Conservation (phyloP, 2,329 filamentous ascomycete species). For the Didymella sp. region DNA sequence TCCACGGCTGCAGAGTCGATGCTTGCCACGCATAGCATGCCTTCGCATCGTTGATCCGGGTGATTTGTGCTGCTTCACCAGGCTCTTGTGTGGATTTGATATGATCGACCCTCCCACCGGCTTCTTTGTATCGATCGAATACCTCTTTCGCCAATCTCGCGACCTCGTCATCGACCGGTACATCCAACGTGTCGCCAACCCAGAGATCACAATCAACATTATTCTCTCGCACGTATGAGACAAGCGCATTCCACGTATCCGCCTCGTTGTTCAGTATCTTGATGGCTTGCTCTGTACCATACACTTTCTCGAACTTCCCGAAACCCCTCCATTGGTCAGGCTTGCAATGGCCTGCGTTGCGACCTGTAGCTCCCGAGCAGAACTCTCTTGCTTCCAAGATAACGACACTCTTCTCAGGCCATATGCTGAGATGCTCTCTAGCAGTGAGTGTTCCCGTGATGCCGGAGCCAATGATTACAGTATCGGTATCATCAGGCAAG, state of each 20-base stretch:
- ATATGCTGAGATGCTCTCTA: conserved; percentile 32
- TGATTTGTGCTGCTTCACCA: conserved; percentile 21
- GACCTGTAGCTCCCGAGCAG: conserved; percentile 40
- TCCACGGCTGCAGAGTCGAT: conserved; percentile 40
- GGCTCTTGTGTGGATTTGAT: conserved; percentile 33
- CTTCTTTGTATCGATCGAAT: conserved; percentile 29
- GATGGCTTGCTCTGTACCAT: conserved; percentile 34
- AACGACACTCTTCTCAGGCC: conserved; percentile 27
- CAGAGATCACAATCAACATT: conserved; percentile 39
- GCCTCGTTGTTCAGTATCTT: conserved; percentile 39
- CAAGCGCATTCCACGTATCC: conserved; percentile 33
- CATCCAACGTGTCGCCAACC: conserved; percentile 39
- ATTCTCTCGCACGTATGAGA: conserved; percentile 29
- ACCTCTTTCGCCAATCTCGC: conserved; percentile 28
- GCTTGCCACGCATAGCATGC: conserved; percentile 36
- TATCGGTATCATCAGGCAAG: conserved; percentile 41
- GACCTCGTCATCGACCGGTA: conserved; percentile 35
- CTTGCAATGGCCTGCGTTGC: conserved; percentile 40
- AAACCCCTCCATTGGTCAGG: conserved; percentile 39
- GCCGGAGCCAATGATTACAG: conserved; percentile 47
- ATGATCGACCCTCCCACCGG: conserved; percentile 33
- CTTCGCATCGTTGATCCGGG: conserved; percentile 31
- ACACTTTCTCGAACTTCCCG: conserved; percentile 36
- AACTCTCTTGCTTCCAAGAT: conserved; percentile 41
- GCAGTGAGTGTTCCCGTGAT: conserved; percentile 32